Percentiles rank a stretch among this genome's conserved stretches.
phyloP scores from a whole-genome alignment of 345 rosid genomes.

The Chamaenerion angustifolium region DNA sequence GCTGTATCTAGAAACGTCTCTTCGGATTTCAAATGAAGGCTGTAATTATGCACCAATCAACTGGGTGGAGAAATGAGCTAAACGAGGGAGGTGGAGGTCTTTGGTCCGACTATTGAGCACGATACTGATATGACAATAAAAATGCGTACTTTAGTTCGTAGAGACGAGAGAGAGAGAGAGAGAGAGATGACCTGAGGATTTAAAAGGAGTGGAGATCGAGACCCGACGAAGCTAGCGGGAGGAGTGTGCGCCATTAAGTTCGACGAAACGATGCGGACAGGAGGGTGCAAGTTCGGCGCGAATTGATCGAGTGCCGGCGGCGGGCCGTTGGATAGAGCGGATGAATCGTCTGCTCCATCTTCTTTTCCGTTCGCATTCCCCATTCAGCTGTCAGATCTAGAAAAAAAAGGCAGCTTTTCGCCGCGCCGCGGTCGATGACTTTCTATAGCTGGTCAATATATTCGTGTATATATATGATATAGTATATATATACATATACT shows the following conservation, averaged over 20 bases:
- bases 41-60: too few species aligned
- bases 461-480: too few species aligned
- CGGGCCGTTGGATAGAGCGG: constrained; percentile 30
- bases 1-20: too few species aligned
- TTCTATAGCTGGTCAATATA: too few species aligned
- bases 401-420: background rate
- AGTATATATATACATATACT: background rate
- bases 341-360: constrained; percentile 10
- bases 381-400: constrained; percentile 28
- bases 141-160: background rate
- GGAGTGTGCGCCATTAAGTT: constrained; percentile 36
- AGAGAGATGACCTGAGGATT: constrained; percentile 50
- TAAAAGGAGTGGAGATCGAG: constrained; percentile 52
- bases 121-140: too few species aligned
- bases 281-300: constrained; percentile 6
- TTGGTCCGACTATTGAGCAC: too few species aligned
- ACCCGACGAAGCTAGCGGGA: constrained; percentile 36
- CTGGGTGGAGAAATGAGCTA: too few species aligned
- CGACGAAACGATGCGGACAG: constrained; percentile 24
- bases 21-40: too few species aligned
- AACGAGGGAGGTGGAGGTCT: too few species aligned
- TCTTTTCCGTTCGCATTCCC: constrained; percentile 78
- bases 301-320: constrained; percentile 10
- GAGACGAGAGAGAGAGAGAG: background rate
- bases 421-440: background rate